Evolutionary conservation across 1,139 yeast species (phyloP).

Genomic region (Pichia sp.): DNA sequence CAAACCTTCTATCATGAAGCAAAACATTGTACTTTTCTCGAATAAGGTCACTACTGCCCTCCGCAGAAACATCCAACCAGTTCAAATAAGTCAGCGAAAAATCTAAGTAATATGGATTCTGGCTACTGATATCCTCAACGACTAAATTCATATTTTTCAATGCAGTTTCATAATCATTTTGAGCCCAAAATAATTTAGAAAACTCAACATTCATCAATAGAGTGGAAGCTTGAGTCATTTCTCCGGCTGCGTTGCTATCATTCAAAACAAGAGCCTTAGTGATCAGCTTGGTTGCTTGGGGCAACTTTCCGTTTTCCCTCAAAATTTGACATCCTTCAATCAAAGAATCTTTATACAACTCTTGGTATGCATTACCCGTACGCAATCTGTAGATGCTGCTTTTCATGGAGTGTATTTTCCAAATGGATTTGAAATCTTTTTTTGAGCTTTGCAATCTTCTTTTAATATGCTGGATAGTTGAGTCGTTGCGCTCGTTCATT

Average conservation of each 20-base stretch:
- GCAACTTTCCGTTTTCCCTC: slow-evolving; percentile 64
- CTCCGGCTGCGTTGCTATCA: slow-evolving; percentile 18
- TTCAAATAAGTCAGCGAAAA: slow-evolving; percentile 74
- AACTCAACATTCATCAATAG: slow-evolving; percentile 68
- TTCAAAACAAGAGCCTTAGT: slow-evolving; percentile 60
- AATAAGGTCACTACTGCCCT: slow-evolving; percentile 72
- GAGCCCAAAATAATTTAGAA: slow-evolving; percentile 83
- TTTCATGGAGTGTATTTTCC: slow-evolving; percentile 58
- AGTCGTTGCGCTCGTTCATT: slow-evolving; percentile 16
- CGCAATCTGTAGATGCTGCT: slow-evolving; percentile 50
- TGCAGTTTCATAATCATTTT: slow-evolving; percentile 87
- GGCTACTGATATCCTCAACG: slow-evolving; percentile 22
- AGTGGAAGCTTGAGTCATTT: slow-evolving; percentile 21
- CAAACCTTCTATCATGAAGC: slow-evolving; percentile 49
- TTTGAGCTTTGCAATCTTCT: slow-evolving; percentile 49
- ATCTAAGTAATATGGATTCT: slow-evolving; percentile 37
- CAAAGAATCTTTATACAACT: slow-evolving; percentile 49
- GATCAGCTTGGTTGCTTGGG: slow-evolving; percentile 69
- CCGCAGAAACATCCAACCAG: slow-evolving; percentile 88
- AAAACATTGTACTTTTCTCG: slow-evolving; percentile 65
- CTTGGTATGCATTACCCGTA: slow-evolving; percentile 35
- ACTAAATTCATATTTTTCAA: slow-evolving; percentile 57
- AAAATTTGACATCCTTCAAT: slow-evolving; percentile 63
- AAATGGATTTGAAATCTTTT: slow-evolving; percentile 59
- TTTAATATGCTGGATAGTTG: slow-evolving; percentile 21